Percentiles rank a stretch among this genome's conserved stretches.
Evolutionary conservation across 2,329 filamentous ascomycete genomes (phyloP).

Genomic region (Sclerotinia spermophila): DNA sequence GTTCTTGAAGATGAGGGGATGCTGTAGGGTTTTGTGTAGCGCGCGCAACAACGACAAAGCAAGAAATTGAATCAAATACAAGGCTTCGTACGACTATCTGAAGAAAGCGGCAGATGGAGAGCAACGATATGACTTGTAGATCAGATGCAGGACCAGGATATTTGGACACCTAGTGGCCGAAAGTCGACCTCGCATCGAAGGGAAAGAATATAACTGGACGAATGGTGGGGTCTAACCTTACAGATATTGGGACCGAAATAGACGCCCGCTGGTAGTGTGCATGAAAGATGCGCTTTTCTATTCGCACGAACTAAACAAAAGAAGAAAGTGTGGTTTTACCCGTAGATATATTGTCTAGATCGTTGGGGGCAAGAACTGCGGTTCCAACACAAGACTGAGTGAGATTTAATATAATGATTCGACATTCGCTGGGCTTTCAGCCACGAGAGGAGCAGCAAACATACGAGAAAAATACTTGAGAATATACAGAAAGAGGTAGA

Average conservation of each 20-base stretch:
- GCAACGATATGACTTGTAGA: constrained; percentile 28
- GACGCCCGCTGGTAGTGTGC: constrained; percentile 30
- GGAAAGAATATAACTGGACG: constrained; percentile 28
- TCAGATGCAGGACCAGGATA: constrained; percentile 18
- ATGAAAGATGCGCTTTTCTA: constrained; percentile 7
- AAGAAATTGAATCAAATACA: constrained; percentile 32
- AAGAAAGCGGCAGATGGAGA: constrained; percentile 27
- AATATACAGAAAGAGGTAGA: neutral
- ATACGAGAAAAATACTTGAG: neutral
- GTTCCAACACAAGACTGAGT: constrained; percentile 26
- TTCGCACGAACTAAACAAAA: constrained; percentile 2
- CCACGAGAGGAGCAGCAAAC: neutral
- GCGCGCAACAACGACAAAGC: constrained; percentile 29
- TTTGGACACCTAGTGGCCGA: constrained; percentile 21
- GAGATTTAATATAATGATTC: constrained; percentile 5
- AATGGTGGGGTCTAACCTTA: constrained; percentile 19
- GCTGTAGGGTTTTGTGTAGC: constrained; percentile 34
- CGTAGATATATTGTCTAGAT: constrained; percentile 20
- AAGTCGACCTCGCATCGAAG: constrained; percentile 20
- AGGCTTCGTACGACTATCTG: constrained; percentile 30
- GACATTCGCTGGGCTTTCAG: neutral
- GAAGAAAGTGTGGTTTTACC: constrained; percentile 9
- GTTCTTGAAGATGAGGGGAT: constrained; percentile 30
- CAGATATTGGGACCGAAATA: constrained; percentile 30
- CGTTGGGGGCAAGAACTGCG: constrained; percentile 21